Conservation (phyloP, 2,329 filamentous ascomycete genomes). For the Elsinoe necatrix region DNA sequence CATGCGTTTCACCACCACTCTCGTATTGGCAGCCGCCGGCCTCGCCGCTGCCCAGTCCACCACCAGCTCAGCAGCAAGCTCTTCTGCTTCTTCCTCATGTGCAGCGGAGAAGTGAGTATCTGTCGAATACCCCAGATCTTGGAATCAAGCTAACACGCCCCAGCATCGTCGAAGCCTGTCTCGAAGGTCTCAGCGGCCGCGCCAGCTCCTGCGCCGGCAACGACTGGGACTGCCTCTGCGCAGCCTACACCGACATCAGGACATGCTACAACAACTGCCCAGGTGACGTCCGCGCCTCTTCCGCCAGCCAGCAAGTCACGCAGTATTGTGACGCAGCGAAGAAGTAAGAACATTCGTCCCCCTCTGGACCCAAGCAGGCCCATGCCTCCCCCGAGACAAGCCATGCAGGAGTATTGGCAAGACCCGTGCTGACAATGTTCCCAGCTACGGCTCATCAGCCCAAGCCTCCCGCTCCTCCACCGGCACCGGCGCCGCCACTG, state of each 20-base stretch:
- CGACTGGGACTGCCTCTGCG: slow-evolving; percentile 52
- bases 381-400: not conserved
- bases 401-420: too few relatives aligned
- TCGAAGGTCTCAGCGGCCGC: slow-evolving; percentile 33
- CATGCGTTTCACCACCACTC: slow-evolving; percentile 19
- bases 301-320: slow-evolving; percentile 14
- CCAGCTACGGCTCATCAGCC: slow-evolving; percentile 11
- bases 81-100: not conserved
- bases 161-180: slow-evolving; percentile 46
- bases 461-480: not conserved
- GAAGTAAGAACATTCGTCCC: too few relatives aligned
- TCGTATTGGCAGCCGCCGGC: slow-evolving; percentile 30
- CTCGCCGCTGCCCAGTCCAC: slow-evolving; percentile 35
- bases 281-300: slow-evolving; percentile 20
- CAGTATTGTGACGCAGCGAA: slow-evolving; percentile 17
- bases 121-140: not conserved
- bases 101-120: not conserved
- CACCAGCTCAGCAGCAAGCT: slow-evolving; percentile 26
- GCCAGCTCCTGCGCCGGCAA: slow-evolving; percentile 38
- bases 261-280: slow-evolving; percentile 58
- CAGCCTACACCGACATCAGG: slow-evolving; percentile 38
- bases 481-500: slow-evolving; percentile 4
- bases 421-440: not conserved
- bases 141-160: slow-evolving; percentile 4
- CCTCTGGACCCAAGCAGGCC: too few relatives aligned